phyloP scores from a whole-genome alignment of 2,329 filamentous ascomycete species.

The Colletotrichum limetticola region DNA sequence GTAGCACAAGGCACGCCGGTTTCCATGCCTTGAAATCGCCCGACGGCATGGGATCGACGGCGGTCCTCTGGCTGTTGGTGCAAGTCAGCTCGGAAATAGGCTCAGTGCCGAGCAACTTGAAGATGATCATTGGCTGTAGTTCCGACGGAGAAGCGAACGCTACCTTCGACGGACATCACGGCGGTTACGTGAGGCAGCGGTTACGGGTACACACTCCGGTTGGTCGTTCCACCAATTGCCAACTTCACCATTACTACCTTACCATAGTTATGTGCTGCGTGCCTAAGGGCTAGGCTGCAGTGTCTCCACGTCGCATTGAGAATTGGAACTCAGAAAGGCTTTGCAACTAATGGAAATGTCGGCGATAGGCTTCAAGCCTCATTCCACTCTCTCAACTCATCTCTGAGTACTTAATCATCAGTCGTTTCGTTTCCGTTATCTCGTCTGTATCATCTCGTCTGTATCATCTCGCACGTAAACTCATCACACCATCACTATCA shows the following conservation, averaged over 20 bases:
- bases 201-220: background rate
- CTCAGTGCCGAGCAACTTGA: background rate
- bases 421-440: background rate
- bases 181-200: background rate
- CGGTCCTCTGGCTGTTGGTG: background rate
- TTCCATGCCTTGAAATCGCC: background rate
- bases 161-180: background rate
- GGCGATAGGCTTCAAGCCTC: too few relatives aligned
- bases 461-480: background rate
- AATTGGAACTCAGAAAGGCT: background rate
- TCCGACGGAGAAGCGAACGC: background rate
- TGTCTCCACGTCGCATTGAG: background rate
- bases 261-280: background rate
- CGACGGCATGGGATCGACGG: background rate
- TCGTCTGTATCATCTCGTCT: background rate
- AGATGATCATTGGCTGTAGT: background rate
- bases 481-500: background rate
- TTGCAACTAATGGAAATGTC: background rate
- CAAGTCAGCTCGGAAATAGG: background rate
- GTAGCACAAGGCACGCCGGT: background rate
- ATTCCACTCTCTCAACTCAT: too few relatives aligned
- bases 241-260: background rate
- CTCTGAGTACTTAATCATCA: too few relatives aligned
- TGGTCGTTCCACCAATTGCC: background rate
- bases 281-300: background rate